Base-by-base conservation (phyloP, 2,329 filamentous ascomycete species). In the Hymenotorrendiella dingleyae region DNA sequence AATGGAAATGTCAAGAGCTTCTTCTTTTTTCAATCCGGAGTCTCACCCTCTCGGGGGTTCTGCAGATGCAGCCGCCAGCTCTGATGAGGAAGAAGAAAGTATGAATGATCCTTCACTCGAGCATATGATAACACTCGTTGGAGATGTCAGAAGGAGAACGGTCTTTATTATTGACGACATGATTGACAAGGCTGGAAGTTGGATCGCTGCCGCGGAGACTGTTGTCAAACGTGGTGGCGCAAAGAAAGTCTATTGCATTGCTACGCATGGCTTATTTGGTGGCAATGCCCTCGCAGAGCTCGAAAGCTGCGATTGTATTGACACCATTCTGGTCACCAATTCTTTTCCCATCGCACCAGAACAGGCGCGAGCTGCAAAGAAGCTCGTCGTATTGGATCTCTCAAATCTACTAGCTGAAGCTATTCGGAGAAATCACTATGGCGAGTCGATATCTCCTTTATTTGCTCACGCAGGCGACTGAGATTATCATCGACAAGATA, bases 91-190 rank as follows among this genome's bases (percentile, higher is more conserved):
- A 64, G 93, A 98, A 57, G 88, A 94, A 54, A 81, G 82, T n/a
- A 78, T 91, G 40, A 78, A 84, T 56, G 81, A 91, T 54, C 80
- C 84, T 9, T 82, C 84, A 47, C 73, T 91, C 17, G 93, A 98
- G 68, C 89, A 90, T 60, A 95, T 91, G 71, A 94, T 98, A 56
- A 98, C 93, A 0, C 73, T 98, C n/a, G 93, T 98, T 11, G 93
- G 93, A 47, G 87, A 97, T 57, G 93, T 98, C 47, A 84, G 82
- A 60, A 81, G 87, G 61, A 80, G 87, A 45, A 83, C 87, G 0
- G 93, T 97, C 41, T 84, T 98, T 62, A 89, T 98, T 48, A 86
- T 98, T 37, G 93, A 98, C 63, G 93, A 98, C 63, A 97, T 98
- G 86, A 96, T 98, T 59, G 93, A 98, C 68, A 96, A 95, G 69